Evolutionary conservation across 1,284 basidiomycete species (phyloP).

Genomic region (Ganoderma boninense): DNA sequence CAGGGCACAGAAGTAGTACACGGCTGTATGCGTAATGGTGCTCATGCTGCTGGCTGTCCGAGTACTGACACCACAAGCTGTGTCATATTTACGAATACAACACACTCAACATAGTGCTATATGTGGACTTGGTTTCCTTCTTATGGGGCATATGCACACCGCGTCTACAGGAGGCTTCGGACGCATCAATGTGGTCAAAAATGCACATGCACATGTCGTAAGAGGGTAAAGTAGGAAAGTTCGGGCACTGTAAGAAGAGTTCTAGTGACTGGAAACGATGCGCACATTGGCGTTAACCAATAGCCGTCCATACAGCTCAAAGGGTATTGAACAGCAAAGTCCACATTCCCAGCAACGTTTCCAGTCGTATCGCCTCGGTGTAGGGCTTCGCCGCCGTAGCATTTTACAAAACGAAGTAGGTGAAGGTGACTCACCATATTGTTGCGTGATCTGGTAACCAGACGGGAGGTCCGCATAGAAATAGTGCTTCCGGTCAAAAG

Average conservation of each 20-base stretch:
- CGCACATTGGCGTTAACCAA: background rate
- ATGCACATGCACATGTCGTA: background rate
- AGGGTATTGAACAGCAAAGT: background rate
- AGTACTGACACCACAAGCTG: background rate
- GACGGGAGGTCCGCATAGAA: conserved; percentile 96
- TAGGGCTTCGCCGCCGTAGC: background rate
- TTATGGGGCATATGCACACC: background rate
- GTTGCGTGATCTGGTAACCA: conserved; percentile 98
- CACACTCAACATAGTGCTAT: background rate
- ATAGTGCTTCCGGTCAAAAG: conserved; percentile 98
- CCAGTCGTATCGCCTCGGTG: too few relatives aligned
- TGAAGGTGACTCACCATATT: conserved; percentile 71
- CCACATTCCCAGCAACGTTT: background rate
- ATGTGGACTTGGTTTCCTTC: background rate
- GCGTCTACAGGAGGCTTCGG: background rate
- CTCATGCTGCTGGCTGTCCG: background rate
- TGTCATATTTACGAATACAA: background rate
- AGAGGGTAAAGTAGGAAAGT: background rate
- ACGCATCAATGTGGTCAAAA: background rate
- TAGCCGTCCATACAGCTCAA: background rate
- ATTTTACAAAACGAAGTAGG: background rate
- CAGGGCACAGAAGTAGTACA: background rate
- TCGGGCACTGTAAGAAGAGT: background rate
- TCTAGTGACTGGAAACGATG: background rate
- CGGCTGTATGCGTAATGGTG: background rate